These are phyloP conservation scores for Osmanthus fragrans DNA, from an alignment of 257 asterid genomes.

Conservation along the genomic window DNA sequence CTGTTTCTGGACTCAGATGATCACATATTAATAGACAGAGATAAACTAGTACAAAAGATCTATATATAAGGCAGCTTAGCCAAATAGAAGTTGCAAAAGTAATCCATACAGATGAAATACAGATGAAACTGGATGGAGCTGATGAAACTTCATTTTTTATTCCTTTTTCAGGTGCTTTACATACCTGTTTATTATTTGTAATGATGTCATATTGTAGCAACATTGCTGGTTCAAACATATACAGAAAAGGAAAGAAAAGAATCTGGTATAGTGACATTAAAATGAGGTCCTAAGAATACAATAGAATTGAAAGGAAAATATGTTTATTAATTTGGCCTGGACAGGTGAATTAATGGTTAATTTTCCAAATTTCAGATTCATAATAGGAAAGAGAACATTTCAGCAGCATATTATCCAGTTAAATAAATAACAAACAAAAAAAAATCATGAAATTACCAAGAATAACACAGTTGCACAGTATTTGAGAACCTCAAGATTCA, in stretches of 20 bases:
- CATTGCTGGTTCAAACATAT: neutral
- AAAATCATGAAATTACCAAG: constrained; percentile 52
- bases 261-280: neutral
- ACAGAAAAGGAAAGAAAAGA: neutral
- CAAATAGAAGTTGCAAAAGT: neutral
- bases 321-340: neutral
- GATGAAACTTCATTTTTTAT: neutral
- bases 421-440: neutral
- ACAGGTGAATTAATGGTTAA: neutral
- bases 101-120: neutral
- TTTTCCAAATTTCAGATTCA: constrained; percentile 6
- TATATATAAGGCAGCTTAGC: neutral
- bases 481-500: constrained; percentile 97
- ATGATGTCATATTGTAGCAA: neutral
- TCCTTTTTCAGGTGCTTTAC: neutral
- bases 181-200: neutral
- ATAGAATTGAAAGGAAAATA: neutral
- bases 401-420: neutral
- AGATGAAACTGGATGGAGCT: neutral
- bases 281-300: neutral
- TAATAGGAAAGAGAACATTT: neutral
- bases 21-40: neutral
- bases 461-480: constrained; percentile 89
- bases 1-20: neutral
- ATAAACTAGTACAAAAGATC: neutral